Conservation (phyloP, 2,329 filamentous ascomycete species). For the Fusarium sublunatum region DNA sequence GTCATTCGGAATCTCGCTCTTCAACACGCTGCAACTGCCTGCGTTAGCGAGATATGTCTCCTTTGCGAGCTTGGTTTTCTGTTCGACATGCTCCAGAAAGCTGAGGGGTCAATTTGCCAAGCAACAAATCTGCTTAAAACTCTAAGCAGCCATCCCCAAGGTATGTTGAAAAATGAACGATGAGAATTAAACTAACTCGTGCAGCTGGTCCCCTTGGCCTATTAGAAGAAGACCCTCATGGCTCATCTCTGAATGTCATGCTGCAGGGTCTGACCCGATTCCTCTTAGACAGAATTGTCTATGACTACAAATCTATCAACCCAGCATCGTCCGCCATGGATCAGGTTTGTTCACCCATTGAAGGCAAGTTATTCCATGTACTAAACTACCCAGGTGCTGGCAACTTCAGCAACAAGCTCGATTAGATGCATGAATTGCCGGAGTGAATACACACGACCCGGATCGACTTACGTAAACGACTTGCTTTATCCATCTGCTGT, state of each 20-base stretch:
- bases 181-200: slow-evolving; percentile 34
- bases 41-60: slow-evolving; percentile 83
- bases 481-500: slow-evolving; percentile 76
- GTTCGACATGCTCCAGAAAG: slow-evolving; percentile 98
- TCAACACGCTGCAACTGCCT: slow-evolving; percentile 87
- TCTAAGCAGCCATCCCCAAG: slow-evolving; percentile 84
- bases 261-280: slow-evolving; percentile 89
- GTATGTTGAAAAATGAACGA: slow-evolving; percentile 51
- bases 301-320: slow-evolving; percentile 78
- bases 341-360: slow-evolving; percentile 58
- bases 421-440: slow-evolving; percentile 89
- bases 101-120: slow-evolving; percentile 92
- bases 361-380: not conserved
- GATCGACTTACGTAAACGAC: slow-evolving; percentile 85
- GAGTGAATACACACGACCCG: slow-evolving; percentile 84
- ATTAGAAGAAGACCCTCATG: slow-evolving; percentile 83
- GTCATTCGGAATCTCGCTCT: slow-evolving; percentile 88
- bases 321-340: slow-evolving; percentile 75
- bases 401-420: slow-evolving; percentile 75
- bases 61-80: slow-evolving; percentile 95
- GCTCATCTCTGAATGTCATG: slow-evolving; percentile 79
- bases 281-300: slow-evolving; percentile 80
- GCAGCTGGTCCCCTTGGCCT: slow-evolving; percentile 78
- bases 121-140: slow-evolving; percentile 95
- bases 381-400: slow-evolving; percentile 60